Evolutionary conservation across 2,329 filamentous ascomycete genomes (phyloP).

Genomic region (Nigrograna mackinnonii): DNA sequence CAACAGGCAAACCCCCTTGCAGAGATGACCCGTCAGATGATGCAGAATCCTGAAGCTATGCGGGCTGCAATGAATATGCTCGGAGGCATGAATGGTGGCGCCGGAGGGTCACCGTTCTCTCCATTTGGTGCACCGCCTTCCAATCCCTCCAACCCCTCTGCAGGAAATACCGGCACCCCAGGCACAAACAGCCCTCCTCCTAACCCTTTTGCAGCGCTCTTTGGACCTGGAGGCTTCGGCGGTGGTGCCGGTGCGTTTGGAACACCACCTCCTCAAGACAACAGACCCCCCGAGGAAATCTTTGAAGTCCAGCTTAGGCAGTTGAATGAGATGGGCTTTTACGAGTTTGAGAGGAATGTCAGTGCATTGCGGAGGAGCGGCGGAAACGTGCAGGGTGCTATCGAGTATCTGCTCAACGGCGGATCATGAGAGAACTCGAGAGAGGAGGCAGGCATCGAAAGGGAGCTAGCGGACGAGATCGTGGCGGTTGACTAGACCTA

Average conservation of each 20-base stretch:
- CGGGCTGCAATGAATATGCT: conserved; percentile 58
- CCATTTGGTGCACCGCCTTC: conserved; percentile 49
- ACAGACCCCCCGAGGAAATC: conserved; percentile 86
- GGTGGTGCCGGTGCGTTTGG: conserved; percentile 36
- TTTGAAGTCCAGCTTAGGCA: conserved; percentile 90
- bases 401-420: conserved; percentile 67
- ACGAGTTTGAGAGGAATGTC: conserved; percentile 92
- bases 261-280: conserved; percentile 68
- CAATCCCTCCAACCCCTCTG: conserved; percentile 45
- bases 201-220: conserved; percentile 48
- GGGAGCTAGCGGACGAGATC: too few species aligned
- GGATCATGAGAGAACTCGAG: conserved; percentile 17
- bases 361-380: conserved; percentile 85
- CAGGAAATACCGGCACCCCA: conserved; percentile 20
- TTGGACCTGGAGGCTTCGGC: conserved; percentile 50
- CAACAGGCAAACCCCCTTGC: conserved; percentile 53
- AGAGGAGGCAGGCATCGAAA: too few species aligned
- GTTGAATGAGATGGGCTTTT: conserved; percentile 99
- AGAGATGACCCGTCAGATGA: conserved; percentile 49
- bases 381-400: conserved; percentile 90
- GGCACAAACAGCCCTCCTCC: conserved; percentile 24
- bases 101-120: conserved; percentile 36
- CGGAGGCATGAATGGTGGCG: conserved; percentile 51
- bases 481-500: too few species aligned
- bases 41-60: conserved; percentile 63